phyloP scores from a whole-genome alignment of 2,329 filamentous ascomycete species.

The Periconia sp. region DNA sequence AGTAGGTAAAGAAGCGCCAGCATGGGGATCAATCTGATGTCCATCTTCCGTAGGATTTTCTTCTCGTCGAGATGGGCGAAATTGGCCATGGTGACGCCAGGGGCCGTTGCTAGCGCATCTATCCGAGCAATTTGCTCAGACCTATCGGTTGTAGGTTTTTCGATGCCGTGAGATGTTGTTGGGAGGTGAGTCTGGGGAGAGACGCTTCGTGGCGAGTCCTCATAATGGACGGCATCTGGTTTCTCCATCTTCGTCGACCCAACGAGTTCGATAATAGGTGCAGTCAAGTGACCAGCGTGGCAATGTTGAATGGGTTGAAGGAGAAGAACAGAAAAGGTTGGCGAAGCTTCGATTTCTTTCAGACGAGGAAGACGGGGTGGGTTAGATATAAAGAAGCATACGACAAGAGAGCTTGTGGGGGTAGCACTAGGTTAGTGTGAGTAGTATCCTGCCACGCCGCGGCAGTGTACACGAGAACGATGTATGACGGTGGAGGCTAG shows the following conservation, averaged over 20 bases:
- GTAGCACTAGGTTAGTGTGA: no score
- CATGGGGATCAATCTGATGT: slow-evolving; percentile 58
- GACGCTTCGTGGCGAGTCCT: not conserved
- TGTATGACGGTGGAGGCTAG: not conserved
- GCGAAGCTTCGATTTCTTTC: not conserved
- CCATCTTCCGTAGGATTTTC: slow-evolving; percentile 53
- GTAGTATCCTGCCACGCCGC: not conserved
- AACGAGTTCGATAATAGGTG: not conserved
- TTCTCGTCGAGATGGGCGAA: slow-evolving; percentile 45
- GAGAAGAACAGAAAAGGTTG: not conserved
- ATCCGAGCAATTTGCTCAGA: slow-evolving; percentile 25
- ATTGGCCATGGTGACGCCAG: slow-evolving; percentile 26
- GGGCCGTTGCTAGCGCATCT: slow-evolving; percentile 25
- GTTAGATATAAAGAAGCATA: not conserved
- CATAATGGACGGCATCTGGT: slow-evolving; percentile 6
- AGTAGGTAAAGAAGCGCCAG: slow-evolving; percentile 58
- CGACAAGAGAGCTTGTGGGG: not conserved
- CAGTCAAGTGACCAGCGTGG: not conserved
- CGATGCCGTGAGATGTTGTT: slow-evolving; percentile 6
- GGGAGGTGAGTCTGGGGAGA: not conserved
- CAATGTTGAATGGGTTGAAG: not conserved
- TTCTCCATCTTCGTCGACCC: slow-evolving; percentile 14
- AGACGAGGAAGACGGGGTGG: not conserved
- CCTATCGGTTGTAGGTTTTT: slow-evolving; percentile 16
- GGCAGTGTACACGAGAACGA: not conserved